Percentiles rank a stretch among this genome's conserved stretches.
phyloP scores from a whole-genome alignment of 208 protist genomes.

The Herpetomonas samuelpessoai region DNA sequence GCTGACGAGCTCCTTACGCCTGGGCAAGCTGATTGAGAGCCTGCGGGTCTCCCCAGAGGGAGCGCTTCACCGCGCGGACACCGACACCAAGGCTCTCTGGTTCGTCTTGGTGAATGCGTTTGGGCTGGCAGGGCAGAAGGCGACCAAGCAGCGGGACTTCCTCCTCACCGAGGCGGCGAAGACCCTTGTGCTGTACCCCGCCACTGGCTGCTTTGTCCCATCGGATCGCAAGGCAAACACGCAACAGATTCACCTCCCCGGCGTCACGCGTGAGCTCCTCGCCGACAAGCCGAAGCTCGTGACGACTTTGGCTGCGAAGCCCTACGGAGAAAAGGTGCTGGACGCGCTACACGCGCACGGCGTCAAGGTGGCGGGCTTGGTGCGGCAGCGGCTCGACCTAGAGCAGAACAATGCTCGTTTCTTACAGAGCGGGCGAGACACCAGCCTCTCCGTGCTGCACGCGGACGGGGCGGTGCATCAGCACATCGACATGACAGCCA shows the following conservation, averaged over 20 bases:
- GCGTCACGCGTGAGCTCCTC: conserved; percentile 46
- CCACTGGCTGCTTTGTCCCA: conserved; percentile 68
- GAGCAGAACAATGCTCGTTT: conserved; percentile 56
- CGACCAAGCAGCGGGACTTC: conserved; percentile 40
- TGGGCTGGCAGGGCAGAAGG: conserved; percentile 23
- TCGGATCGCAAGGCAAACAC: conserved; percentile 29
- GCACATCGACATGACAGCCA: conserved; percentile 81
- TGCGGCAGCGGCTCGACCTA: conserved; percentile 65
- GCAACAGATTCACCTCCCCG: conserved; percentile 52
- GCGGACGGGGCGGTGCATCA: conserved; percentile 60
- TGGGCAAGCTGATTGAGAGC: conserved; percentile 58
- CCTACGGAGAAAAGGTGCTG: conserved; percentile 46
- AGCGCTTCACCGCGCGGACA: conserved; percentile 77
- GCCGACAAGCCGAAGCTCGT: conserved; percentile 26
- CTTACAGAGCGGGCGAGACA: conserved; percentile 20
- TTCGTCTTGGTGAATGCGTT: conserved; percentile 72
- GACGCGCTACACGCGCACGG: conserved; percentile 41
- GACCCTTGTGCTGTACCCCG: conserved; percentile 49
- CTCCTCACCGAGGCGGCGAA: conserved; percentile 51
- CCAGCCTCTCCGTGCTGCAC: conserved; percentile 49
- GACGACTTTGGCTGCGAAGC: conserved; percentile 30
- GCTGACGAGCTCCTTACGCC: conserved; percentile 59
- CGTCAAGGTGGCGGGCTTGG: conserved; percentile 44
- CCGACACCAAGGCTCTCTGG: conserved; percentile 84
- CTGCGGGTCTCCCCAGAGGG: conserved; percentile 63